Base-by-base conservation (phyloP, 2,329 filamentous ascomycete species). In the Penicillium sp. region DNA sequence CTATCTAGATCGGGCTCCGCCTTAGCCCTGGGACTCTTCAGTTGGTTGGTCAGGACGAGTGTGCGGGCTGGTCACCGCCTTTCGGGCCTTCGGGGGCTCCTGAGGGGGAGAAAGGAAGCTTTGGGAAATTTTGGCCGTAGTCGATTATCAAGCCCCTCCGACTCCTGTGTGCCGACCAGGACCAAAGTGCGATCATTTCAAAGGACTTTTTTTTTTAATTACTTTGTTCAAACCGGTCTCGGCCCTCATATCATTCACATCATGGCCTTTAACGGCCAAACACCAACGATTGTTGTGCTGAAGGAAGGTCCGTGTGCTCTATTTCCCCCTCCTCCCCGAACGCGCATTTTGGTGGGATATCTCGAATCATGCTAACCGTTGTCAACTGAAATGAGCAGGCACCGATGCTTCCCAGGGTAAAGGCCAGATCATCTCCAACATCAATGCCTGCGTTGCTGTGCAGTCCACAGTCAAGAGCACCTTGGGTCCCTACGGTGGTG, bases 241-340 rank as follows among this genome's bases (percentile, higher is more conserved):
- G 44, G 46, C 57, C 45, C 59, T 48, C 50, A 48, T 55, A 52
- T 55, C 39, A 54, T 58, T 58, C 54, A 64, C 64, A 77, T 53
- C 60, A 95, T 96, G 90, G 94, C 90, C 70, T 96, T 96, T 77
- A 89, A 89, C 76, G 90, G 90, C 70, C 91, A 96, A 75, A 93
- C 91, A 69, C 91, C 91, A 71, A 96, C 91, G 63, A 96, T 96
- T 71, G 89, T 97, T 73, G 90, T 97, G 77, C 83, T 97, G 68
- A 94, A 93, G 78, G 91, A 96, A 80, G 90, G 90, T 94, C 69
- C 70, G 85, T 79, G 50, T 55, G 56, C 33, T 37, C 27, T 25
- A 45, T 45, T 56, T 43, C 45, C 63, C 56, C 57, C 56, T 18
- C 18, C 18, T 18, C 18, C 18, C 47, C 29, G 29, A 45, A 47